Evolutionary conservation across 257 asterid species (phyloP), one percentile per base, ranked within the genome.

Genomic region (Lantana camara): DNA sequence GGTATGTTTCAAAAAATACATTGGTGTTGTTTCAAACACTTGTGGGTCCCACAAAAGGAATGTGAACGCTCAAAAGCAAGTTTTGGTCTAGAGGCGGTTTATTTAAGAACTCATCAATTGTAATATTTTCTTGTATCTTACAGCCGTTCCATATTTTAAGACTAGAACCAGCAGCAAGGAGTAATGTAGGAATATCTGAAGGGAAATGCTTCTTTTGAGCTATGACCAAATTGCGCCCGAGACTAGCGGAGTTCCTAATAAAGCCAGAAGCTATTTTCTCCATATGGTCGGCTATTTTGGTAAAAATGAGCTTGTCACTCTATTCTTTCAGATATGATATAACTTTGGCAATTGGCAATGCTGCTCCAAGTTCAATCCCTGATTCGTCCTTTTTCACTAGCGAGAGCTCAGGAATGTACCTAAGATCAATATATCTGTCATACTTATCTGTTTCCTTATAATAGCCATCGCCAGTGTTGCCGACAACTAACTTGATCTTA

Each of bases 201-300:
- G 96, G 96, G 71, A 87, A 85, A 77, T 60, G 12, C 32, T 73
- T 77, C 66, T 75, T 82, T 61, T 87, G 93, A 40, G 90, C 86
- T 83, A 85, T 82, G 32, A 87, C 82, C 74, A 87, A 67, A 71
- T 87, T 87, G 40, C 93, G 93, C 22, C 93, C 96, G 0, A 85
- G 53, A 67, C 93, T 87, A 41, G 80, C 93, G 0, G 85, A 53
- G 79, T 87, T 87, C 63, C 96, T 72, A 47, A 87, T 41, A 57
- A 83, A 87, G 0, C 76, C 73, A 0, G 93, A 63, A 41, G 85
- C 95, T 45, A 82, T 74, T 72, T 87, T 85, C 66, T 85, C 93
- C 93, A 85, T 74, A 71, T 80, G 90, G 42, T 69, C 77, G 29
- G 88, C 93, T 15, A 87, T 66, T 54, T 72, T 82, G 30, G 51